Evolutionary conservation across 2,329 filamentous ascomycete species (phyloP).

Genomic region (Aspergillus terreus): DNA sequence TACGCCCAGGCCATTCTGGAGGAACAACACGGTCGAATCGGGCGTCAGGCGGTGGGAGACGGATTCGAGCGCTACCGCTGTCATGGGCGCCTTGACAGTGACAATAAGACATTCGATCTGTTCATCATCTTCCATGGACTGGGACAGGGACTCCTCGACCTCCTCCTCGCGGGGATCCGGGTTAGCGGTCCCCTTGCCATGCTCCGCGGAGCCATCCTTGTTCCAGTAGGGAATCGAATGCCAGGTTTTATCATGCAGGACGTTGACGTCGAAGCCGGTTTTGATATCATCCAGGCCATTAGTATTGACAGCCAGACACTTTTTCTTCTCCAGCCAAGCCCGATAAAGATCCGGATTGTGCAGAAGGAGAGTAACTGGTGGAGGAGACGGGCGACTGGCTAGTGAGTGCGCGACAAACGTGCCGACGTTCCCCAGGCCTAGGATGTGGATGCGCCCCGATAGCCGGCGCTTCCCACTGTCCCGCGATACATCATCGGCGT

Average conservation of each 20-base stretch:
- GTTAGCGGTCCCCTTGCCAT: conserved; percentile 2
- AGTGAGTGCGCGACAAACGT: conserved; percentile 71
- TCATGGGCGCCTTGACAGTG: conserved; percentile 68
- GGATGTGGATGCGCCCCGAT: conserved; percentile 52
- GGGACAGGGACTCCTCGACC: conserved; percentile 9
- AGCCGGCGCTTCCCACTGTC: conserved; percentile 19
- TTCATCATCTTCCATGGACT: conserved; percentile 33
- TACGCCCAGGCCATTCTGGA: conserved; percentile 79
- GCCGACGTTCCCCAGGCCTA: conserved; percentile 76
- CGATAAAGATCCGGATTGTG: conserved; percentile 43
- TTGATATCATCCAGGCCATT: conserved; percentile 41
- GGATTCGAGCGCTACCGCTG: conserved; percentile 61
- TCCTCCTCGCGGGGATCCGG: conserved; percentile 9
- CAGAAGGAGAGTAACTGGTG: conserved; percentile 73
- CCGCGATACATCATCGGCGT: conserved; percentile 19
- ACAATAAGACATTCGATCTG: conserved; percentile 73
- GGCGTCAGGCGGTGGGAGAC: conserved; percentile 65
- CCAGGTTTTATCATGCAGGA: conserved; percentile 33
- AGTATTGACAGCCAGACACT: conserved; percentile 32
- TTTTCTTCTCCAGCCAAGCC: conserved; percentile 19
- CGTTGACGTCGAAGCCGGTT: conserved; percentile 43
- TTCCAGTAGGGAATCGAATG: conserved; percentile 25
- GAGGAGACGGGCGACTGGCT: conserved; percentile 62
- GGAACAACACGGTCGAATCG: conserved; percentile 68
- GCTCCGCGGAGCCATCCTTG: conserved; percentile 11